Conservation (phyloP, 306 rosid species). For the Trifolium repens region DNA sequence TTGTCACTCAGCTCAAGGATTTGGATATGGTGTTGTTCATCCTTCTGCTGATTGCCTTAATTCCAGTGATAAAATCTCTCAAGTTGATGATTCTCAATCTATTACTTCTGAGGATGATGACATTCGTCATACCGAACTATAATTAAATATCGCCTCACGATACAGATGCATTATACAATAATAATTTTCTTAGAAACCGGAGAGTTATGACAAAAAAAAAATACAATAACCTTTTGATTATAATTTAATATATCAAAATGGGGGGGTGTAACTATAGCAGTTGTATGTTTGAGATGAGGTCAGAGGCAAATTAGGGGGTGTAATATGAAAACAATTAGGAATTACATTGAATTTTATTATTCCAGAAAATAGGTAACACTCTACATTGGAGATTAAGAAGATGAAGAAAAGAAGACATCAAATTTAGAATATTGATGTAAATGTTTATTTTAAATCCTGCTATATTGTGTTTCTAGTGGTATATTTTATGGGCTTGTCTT, state of each 20-base stretch:
- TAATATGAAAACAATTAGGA: conserved; percentile 35
- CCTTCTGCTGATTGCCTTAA: conserved; percentile 97
- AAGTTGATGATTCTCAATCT: conserved; percentile 40
- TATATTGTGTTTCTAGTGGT: conserved; percentile 12
- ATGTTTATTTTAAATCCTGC: conserved; percentile 31
- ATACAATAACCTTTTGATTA: conserved; percentile 33
- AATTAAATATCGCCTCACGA: conserved; percentile 19
- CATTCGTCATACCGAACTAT: conserved; percentile 75
- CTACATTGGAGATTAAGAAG: conserved; percentile 38
- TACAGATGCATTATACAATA: conserved; percentile 39
- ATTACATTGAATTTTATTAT: conserved; percentile 29
- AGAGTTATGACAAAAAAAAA: neutral
- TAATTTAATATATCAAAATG: conserved; percentile 34
- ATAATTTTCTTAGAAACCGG: neutral
- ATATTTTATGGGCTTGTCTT: conserved; percentile 10
- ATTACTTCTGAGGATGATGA: conserved; percentile 33
- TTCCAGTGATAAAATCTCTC: conserved; percentile 58
- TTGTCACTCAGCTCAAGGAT: conserved; percentile 93
- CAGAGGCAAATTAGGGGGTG: conserved; percentile 43
- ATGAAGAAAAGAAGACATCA: conserved; percentile 12
- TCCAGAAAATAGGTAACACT: conserved; percentile 28
- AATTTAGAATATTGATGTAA: conserved; percentile 37
- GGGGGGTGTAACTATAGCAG: conserved; percentile 48
- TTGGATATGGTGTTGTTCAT: conserved; percentile 74
- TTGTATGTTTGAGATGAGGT: conserved; percentile 54